Evolutionary conservation across 257 asterid species (phyloP).

Genomic region (Cruciata laevipes): DNA sequence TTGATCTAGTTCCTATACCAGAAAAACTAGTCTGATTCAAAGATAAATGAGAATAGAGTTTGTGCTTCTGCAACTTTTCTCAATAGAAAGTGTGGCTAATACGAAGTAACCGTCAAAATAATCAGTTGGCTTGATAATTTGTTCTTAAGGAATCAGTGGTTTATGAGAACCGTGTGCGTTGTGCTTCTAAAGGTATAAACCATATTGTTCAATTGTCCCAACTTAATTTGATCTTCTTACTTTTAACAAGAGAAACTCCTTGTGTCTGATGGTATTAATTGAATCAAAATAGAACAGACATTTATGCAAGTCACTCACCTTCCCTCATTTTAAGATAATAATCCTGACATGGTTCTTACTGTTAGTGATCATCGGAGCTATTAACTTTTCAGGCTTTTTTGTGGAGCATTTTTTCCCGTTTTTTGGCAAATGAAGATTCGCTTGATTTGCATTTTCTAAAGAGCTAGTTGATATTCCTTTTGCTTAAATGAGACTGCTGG

Average conservation of each 20-base stretch:
- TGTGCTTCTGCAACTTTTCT: neutral
- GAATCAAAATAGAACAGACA: neutral
- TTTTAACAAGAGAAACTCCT: neutral
- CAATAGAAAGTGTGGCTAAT: neutral
- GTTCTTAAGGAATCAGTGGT: neutral
- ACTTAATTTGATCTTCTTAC: neutral
- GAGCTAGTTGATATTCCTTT: neutral
- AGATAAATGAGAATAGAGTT: neutral
- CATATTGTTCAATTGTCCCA: neutral
- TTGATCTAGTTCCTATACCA: neutral
- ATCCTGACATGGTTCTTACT: neutral
- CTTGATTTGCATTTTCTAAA: neutral
- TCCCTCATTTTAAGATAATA: neutral
- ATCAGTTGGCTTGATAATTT: neutral
- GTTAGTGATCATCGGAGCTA: neutral
- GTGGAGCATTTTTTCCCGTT: neutral
- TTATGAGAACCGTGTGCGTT: neutral
- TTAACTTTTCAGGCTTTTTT: neutral
- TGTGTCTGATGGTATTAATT: neutral
- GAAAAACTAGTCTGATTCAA: neutral
- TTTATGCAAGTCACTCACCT: neutral
- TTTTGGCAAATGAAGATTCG: neutral
- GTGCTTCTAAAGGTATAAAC: neutral
- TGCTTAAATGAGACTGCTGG: neutral
- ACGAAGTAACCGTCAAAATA: neutral